A percentile compares a stretch with the other conserved stretches of the same genome.
These are phyloP conservation scores for Schizochytrium sp. DNA, from an alignment of 108 stramenopile species.

Conservation along the genomic window DNA sequence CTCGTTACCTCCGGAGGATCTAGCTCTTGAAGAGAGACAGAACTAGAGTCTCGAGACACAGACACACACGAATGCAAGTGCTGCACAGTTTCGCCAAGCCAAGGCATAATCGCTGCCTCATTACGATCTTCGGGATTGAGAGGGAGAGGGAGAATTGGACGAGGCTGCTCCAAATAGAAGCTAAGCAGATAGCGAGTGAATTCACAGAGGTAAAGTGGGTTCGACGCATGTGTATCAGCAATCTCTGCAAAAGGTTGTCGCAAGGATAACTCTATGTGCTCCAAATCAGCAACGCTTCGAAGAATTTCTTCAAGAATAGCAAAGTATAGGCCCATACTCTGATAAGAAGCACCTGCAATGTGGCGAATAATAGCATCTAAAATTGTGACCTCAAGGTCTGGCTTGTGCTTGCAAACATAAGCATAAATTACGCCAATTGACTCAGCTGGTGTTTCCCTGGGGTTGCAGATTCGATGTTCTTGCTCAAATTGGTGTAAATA, in stretches of 20 bases:
- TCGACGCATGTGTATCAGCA: neutral
- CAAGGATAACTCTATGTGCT: neutral
- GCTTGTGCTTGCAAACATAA: neutral
- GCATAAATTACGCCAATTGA: neutral
- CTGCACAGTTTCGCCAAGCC: conserved; percentile 10
- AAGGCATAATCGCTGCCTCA: neutral
- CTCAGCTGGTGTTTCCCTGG: neutral
- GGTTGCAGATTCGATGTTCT: neutral
- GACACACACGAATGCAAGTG: neutral
- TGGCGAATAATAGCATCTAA: neutral
- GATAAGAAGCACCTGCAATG: neutral
- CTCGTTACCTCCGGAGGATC: too few relatives aligned
- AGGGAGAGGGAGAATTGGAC: neutral
- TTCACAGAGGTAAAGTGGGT: neutral
- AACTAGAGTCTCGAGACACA: too few relatives aligned
- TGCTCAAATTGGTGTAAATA: conserved; percentile 1
- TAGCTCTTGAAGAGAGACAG: too few relatives aligned
- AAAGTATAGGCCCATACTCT: neutral
- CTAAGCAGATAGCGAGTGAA: neutral
- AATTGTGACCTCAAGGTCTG: neutral
- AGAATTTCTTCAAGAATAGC: neutral
- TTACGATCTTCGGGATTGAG: neutral
- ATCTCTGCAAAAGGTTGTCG: conserved; percentile 36
- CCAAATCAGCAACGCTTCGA: neutral
- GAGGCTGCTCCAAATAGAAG: conserved; percentile 20